Conservation (phyloP, 306 rosid species). For the Prunus campanulata region DNA sequence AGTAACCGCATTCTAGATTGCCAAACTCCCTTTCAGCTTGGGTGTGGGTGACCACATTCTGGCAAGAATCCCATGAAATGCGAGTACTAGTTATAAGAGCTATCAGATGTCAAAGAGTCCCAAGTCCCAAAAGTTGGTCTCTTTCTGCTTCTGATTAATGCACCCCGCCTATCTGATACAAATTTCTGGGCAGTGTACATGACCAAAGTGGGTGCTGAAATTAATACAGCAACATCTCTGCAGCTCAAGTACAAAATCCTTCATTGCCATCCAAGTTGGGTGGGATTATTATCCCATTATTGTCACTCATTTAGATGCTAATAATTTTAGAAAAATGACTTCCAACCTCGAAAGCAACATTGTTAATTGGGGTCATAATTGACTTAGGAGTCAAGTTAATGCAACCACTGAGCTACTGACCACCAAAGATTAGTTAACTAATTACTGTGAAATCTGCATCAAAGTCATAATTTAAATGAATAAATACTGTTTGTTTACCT, state of each 20-base stretch:
- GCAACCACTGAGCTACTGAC: conserved; percentile 8
- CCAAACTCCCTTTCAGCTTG: too few relatives aligned
- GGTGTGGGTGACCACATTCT: too few relatives aligned
- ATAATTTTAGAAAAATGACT: not conserved
- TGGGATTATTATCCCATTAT: not conserved
- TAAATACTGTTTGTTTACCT: not conserved
- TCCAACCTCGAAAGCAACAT: conserved; percentile 20
- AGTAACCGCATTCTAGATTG: too few relatives aligned
- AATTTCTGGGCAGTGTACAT: too few relatives aligned
- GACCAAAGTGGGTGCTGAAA: too few relatives aligned
- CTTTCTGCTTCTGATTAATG: too few relatives aligned
- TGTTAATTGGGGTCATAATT: not conserved
- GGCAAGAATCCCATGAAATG: too few relatives aligned
- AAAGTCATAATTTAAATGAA: not conserved
- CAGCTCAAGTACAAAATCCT: not conserved
- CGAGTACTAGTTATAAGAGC: too few relatives aligned
- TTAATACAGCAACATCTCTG: too few relatives aligned
- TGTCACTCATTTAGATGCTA: not conserved
- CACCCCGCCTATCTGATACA: too few relatives aligned
- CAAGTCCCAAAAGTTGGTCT: too few relatives aligned
- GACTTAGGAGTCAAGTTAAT: conserved; percentile 42
- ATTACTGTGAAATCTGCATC: not conserved
- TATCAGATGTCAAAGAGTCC: too few relatives aligned
- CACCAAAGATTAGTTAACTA: conserved; percentile 13
- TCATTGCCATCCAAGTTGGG: not conserved